Percentiles rank a stretch among this genome's conserved stretches.
Evolutionary conservation across 1,284 basidiomycete species (phyloP).

Genomic region (Cutaneotrichosporon daszewskae): DNA sequence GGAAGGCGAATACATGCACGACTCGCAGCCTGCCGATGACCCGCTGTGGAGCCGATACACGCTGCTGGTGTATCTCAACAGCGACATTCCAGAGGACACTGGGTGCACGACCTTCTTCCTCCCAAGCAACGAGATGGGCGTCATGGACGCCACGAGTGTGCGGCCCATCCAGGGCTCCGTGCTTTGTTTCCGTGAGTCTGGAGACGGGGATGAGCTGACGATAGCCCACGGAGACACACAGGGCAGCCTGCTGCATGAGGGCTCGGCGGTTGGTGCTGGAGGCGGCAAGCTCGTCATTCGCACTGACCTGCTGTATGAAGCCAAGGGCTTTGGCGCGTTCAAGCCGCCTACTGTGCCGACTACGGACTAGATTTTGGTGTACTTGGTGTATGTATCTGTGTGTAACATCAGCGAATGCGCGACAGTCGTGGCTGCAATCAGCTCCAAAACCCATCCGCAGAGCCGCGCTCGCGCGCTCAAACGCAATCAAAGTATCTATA

Average conservation of each 20-base stretch:
- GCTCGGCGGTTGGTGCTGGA: constrained; percentile 41
- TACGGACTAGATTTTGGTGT: constrained; percentile 1
- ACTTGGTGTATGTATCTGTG: too few relatives aligned
- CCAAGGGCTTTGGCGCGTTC: constrained; percentile 45
- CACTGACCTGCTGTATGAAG: constrained; percentile 48
- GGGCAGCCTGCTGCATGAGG: constrained; percentile 47
- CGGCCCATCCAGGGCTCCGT: constrained; percentile 53
- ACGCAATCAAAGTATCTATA: too few relatives aligned
- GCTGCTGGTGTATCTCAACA: constrained; percentile 56
- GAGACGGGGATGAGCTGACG: constrained; percentile 16
- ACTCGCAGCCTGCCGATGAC: constrained; percentile 45
- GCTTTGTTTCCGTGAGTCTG: constrained; percentile 53
- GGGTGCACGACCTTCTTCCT: constrained; percentile 57
- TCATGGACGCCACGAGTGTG: constrained; percentile 53
- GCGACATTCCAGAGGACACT: constrained; percentile 45
- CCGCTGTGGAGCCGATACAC: constrained; percentile 53
- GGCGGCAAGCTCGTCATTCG: constrained; percentile 48
- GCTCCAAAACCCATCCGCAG: too few relatives aligned
- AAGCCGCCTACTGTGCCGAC: constrained; percentile 29
- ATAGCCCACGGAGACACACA: constrained; percentile 46
- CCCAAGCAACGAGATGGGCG: constrained; percentile 47
- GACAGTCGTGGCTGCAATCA: too few relatives aligned
- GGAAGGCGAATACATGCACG: constrained; percentile 54
- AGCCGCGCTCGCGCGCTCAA: too few relatives aligned
- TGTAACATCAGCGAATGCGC: too few relatives aligned